Base-by-base conservation (phyloP, 768 basidiomycete species). In the Ramaria rubella region DNA sequence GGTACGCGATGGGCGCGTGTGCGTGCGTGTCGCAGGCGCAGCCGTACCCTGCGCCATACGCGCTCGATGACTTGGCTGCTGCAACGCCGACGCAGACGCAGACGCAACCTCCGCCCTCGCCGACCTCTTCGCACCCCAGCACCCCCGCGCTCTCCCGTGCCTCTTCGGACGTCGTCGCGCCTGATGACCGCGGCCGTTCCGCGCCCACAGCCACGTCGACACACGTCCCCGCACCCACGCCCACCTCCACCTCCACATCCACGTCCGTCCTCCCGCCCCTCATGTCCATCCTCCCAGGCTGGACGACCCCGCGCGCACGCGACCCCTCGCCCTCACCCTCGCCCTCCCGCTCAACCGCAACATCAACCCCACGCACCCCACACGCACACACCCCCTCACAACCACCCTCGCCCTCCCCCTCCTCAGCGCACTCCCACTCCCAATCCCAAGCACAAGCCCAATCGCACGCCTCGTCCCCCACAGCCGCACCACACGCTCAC, bases 111-210 rank as follows among this genome's bases (percentile, higher is more conserved):
- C 11, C 31, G 14, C n/a, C 21, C 12, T 40, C 42, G 29, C 15
- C 24, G 15, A 2, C 27, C 30, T 15, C 30, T 26, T 26, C 23
- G n/a, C 38, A 19, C n/a, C 27, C 19, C 15, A 30, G 23, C 21
- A 48, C 55, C 21, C 55, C 55, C 14, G 43, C 27, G 33, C 24
- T 56, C 6, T 56, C 55, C 21, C 55, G 55, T 11, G 45, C 48
- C 12, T 46, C 55, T 15, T 56, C 55, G n/a, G 55, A 56, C 30
- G 17, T 36, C 31, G 19, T 17, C n/a, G 26, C 34, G 31, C 15
- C 29, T n/a, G 30, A 48, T 21, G 44, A 54, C 23, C 45, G 26
- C 29, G 30, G 33, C 31, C 17, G 34, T n/a, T n/a, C 56, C 23
- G 24, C 30, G 44, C 50, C 17, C 26, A 17, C 44, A 45, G 34